Evolutionary conservation across 1,284 basidiomycete species (phyloP).

Genomic region (Leucoagaricus sp.): DNA sequence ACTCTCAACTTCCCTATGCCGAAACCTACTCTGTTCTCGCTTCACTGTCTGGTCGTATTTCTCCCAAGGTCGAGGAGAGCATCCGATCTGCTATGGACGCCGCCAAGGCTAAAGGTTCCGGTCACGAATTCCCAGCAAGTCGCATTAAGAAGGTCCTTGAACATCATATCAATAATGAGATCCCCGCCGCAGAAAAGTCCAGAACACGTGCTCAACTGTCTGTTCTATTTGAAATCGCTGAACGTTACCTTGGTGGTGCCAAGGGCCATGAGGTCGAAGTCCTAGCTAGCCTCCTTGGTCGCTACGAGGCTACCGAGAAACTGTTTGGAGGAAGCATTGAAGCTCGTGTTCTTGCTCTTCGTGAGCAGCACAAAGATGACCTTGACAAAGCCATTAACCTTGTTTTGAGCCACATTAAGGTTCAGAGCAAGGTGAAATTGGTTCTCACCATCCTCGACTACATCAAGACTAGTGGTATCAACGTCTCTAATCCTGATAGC

Average conservation of each 20-base stretch:
- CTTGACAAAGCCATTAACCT: slow-evolving; percentile 88
- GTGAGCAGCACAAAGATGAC: slow-evolving; percentile 91
- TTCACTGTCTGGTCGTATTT: slow-evolving; percentile 91
- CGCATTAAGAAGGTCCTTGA: slow-evolving; percentile 86
- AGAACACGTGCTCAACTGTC: slow-evolving; percentile 77
- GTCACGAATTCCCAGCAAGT: slow-evolving; percentile 83
- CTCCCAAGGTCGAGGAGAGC: slow-evolving; percentile 86
- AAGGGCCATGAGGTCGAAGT: slow-evolving; percentile 86
- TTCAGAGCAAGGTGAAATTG: slow-evolving; percentile 90
- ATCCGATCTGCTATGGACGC: slow-evolving; percentile 81
- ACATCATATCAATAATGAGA: slow-evolving; percentile 80
- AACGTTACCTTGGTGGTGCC: slow-evolving; percentile 81
- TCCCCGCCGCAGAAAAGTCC: slow-evolving; percentile 77
- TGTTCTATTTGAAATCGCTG: slow-evolving; percentile 77
- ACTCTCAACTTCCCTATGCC: slow-evolving; percentile 89
- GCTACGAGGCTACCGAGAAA: slow-evolving; percentile 86
- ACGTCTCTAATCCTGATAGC: slow-evolving; percentile 73
- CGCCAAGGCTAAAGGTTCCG: slow-evolving; percentile 68
- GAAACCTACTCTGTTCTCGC: slow-evolving; percentile 87
- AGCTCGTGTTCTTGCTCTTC: slow-evolving; percentile 86
- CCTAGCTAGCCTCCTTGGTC: slow-evolving; percentile 70
- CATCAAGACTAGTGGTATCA: slow-evolving; percentile 77
- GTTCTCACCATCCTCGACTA: slow-evolving; percentile 87
- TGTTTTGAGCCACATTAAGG: slow-evolving; percentile 95
- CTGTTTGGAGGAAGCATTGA: slow-evolving; percentile 93